Evolutionary conservation across 2,329 filamentous ascomycete species (phyloP).

Genomic region (Phaeosphaeria sp.): DNA sequence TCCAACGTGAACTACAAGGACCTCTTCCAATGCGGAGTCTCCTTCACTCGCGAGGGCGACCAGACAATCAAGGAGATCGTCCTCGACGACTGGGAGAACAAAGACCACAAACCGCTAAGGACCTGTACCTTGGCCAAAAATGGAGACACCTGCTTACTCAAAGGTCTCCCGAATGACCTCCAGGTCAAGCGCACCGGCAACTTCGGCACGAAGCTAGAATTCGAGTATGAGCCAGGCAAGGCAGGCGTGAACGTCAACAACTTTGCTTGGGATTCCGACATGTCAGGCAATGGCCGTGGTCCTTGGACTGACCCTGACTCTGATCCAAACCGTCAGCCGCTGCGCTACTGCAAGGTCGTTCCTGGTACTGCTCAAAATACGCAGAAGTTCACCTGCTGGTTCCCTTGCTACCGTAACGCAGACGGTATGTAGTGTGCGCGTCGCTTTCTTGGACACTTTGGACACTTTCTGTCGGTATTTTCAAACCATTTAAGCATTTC

Average conservation of each 20-base stretch:
- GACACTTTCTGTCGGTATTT: no score
- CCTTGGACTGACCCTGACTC: conserved; percentile 8
- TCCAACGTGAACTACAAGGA: conserved; percentile 8
- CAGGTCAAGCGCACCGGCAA: conserved; percentile 10
- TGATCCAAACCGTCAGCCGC: no score
- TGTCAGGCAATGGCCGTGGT: conserved; percentile 9
- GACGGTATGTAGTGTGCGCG: no score
- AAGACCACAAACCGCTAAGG: background rate
- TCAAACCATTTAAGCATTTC: no score
- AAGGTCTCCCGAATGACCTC: conserved; percentile 11
- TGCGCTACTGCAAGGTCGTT: conserved; percentile 6
- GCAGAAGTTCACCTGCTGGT: conserved; percentile 8
- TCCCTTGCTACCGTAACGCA: conserved; percentile 14
- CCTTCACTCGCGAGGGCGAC: conserved; percentile 10
- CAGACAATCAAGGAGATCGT: conserved; percentile 7
- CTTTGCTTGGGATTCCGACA: conserved; percentile 12
- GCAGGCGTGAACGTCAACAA: conserved; percentile 3
- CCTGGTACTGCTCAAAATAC: background rate
- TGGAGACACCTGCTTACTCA: conserved; percentile 4
- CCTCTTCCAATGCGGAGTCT: conserved; percentile 14
- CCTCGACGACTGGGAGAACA: conserved; percentile 6
- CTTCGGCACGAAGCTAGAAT: conserved; percentile 9
- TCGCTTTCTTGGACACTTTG: no score
- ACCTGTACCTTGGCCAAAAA: conserved; percentile 2
- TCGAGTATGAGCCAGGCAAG: conserved; percentile 7